Base-by-base conservation (phyloP, 2,329 filamentous ascomycete species). In the Colletotrichum theobromicola region DNA sequence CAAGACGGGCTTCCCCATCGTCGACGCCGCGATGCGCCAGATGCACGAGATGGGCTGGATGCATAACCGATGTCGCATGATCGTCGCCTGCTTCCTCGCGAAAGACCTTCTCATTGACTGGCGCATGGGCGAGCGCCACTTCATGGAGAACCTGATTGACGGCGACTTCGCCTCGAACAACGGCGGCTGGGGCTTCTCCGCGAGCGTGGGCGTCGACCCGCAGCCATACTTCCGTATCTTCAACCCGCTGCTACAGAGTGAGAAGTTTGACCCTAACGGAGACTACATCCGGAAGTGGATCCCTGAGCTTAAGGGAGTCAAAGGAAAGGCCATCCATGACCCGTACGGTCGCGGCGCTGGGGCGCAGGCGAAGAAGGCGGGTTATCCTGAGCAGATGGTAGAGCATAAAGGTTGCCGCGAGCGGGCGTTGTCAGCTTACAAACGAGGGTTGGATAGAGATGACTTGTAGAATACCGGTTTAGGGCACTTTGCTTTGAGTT, bases 191-290 rank as follows among this genome's bases (percentile, higher is more conserved):
- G 90, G 85, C 1, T 87, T 86, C 76, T 84, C 88, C 28, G 92
- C 93, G 6, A 91, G 88, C 21, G 93, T 92, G 0, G 94, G 94
- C 2, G 94, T 95, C 8, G 95, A 97, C 82, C 94, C 95, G 2
- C 94, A 98, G 83, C 95, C 95, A 0, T 98, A 97, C 81, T 98
- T 98, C 77, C 90, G 95, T 8, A 94, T 98, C 66, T 98, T 98
- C 84, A 98, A 97, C 79, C 95, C 95, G 1, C 82, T 95, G 58
- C 84, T 94, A 21, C 95, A 98, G 85, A 95, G 93, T 78, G 94
- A 97, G 87, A 96, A 94, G 83, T 98, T 97, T 78, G 95, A 98
- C 80, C 86, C 89, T 0, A 87, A 93, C 0, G 96, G 95, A 0
- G 90, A 91, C 18, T 98, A 96, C 81, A 97, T 98, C 70, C 89